These are phyloP conservation scores for Fusarium burgessii DNA, from an alignment of 2,329 filamentous ascomycete genomes.

Conservation along the genomic window DNA sequence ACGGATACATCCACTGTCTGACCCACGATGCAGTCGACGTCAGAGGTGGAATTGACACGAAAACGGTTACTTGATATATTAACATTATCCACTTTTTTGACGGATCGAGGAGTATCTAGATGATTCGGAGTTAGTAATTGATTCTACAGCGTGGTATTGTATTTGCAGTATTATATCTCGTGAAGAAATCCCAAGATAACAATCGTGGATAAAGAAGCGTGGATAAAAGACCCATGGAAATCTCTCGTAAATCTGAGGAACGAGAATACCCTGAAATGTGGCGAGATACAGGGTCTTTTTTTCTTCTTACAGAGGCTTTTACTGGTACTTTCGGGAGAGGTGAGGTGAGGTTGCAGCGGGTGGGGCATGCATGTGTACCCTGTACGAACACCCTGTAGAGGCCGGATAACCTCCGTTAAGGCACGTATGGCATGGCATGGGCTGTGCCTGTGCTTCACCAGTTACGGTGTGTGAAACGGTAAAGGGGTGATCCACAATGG, in stretches of 20 bases:
- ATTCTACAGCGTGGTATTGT: not conserved
- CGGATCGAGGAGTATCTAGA: slow-evolving; percentile 19
- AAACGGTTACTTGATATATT: slow-evolving; percentile 22
- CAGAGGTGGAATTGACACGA: slow-evolving; percentile 27
- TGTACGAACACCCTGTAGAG: slow-evolving; percentile 24
- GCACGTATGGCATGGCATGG: not conserved
- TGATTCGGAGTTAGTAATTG: slow-evolving; percentile 11
- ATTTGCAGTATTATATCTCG: not conserved
- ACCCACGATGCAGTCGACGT: slow-evolving; percentile 34
- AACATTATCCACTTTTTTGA: slow-evolving; percentile 20
- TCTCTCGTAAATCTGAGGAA: not conserved
- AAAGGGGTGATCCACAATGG: slow-evolving; percentile 1
- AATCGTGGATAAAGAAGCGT: no score
- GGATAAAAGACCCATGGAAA: not conserved
- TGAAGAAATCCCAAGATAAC: not conserved
- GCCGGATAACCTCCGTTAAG: slow-evolving; percentile 33
- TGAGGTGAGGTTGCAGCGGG: slow-evolving; percentile 4
- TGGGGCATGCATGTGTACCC: slow-evolving; percentile 10
- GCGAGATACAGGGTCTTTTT: slow-evolving; percentile 1
- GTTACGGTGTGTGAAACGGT: slow-evolving; percentile 34
- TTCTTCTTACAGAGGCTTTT: not conserved
- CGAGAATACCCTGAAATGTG: not conserved
- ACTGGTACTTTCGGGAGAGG: not conserved
- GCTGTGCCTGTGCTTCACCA: not conserved
- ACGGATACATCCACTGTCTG: not conserved